Base-by-base conservation (phyloP, 345 rosid species). In the Luvunga scandens region DNA sequence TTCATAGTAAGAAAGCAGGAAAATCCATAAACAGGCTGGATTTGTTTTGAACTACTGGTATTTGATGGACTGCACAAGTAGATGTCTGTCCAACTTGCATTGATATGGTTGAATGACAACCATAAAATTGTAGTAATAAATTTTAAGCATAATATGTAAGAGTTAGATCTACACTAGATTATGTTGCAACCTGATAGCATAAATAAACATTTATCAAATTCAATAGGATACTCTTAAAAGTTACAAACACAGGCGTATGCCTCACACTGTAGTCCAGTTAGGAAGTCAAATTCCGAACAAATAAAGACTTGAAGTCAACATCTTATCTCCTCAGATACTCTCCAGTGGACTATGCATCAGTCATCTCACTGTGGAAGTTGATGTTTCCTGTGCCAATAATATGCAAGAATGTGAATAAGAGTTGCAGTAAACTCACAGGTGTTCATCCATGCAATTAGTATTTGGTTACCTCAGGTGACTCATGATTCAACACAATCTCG, bases 401-500 rank as follows among this genome's bases (percentile, higher is more conserved):
- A 81, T 69, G 65, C 21, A 66, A 82, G 71, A 70, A 72, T 48
- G 76, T 45, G 33, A 34, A 77, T 73, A 36, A 78, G 63, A 5
- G 31, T 31, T 69, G n/a, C 42, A 71, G 61, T 13, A 71, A 53
- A 38, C 31, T 39, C 33, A 27, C 9, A 61, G 56, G 61, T 45
- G 55, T 76, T 36, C 78, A 69, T 61, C 69, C 65, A 39, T 61
- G 71, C 53, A 27, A 71, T 18, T 62, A 69, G 61, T 45, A 45
- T 42, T 34, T 48, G 5, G 7, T 64, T 78, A 72, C 79, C 74
- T 83, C 85, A 80, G 77, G 55, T 72, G 75, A 57, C 73, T 77
- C 73, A 53, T 74, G 71, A 56, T 72, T 66, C 75, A 88, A 81
- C 25, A 81, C 81, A 38, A 94, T 91, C 79, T 92, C 98, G 7